Evolutionary conservation across 257 asterid genomes (phyloP).

Genomic region (Plantago major): DNA sequence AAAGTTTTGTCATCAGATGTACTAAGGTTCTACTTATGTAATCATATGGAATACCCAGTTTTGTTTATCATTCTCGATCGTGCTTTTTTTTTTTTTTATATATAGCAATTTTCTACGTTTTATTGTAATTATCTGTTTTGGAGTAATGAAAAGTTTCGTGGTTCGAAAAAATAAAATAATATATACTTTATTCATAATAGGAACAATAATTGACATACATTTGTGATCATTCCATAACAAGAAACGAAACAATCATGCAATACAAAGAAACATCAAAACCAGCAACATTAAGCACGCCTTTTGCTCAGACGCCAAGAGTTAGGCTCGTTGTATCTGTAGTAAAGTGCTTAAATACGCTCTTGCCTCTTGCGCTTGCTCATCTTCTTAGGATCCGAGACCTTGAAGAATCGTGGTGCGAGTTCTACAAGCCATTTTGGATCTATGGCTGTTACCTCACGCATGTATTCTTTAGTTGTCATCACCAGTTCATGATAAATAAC

Average conservation of each 20-base stretch:
- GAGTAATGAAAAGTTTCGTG: no score
- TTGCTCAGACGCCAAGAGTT: constrained; percentile 94
- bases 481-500: constrained; percentile 90
- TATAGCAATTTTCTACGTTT: no score
- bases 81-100: no score
- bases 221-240: no score
- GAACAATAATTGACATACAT: no score
- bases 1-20: neutral
- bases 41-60: neutral
- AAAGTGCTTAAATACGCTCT: constrained; percentile 87
- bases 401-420: constrained; percentile 87
- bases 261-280: constrained; percentile 18
- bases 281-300: constrained; percentile 61
- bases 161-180: no score
- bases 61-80: no score
- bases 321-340: constrained; percentile 86
- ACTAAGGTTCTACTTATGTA: constrained; percentile 3
- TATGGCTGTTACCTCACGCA: constrained; percentile 85
- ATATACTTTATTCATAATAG: no score
- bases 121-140: no score
- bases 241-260: constrained; percentile 17
- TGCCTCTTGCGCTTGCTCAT: constrained; percentile 96
- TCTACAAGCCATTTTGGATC: constrained; percentile 97
- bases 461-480: constrained; percentile 92
- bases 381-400: constrained; percentile 77